Percentiles rank a stretch among this genome's conserved stretches.
Conservation (phyloP, 164 flowering plant genomes). For the Vitis labrusca region DNA sequence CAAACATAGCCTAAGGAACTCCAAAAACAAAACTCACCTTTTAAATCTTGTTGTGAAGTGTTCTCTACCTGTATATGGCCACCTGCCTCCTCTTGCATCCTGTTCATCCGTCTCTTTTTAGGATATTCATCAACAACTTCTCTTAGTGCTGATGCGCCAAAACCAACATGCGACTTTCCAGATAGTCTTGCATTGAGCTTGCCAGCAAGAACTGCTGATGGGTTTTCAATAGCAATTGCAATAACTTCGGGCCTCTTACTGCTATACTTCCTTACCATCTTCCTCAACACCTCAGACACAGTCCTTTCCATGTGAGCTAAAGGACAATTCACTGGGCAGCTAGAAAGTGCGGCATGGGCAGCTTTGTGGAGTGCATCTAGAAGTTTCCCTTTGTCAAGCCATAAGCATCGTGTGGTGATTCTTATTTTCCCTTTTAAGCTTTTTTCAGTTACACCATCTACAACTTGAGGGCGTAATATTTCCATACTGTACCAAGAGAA, state of each 20-base stretch:
- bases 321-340: conserved; percentile 88
- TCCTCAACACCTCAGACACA: conserved; percentile 84
- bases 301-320: conserved; percentile 87
- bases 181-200: conserved; percentile 67
- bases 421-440: conserved; percentile 82
- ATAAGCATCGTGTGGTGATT: conserved; percentile 94
- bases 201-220: conserved; percentile 67
- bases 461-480: conserved; percentile 71
- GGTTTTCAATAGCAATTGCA: conserved; percentile 80
- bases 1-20: too few relatives aligned
- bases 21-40: conserved; percentile 34
- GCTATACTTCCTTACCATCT: conserved; percentile 92
- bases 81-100: conserved; percentile 32
- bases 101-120: conserved; percentile 24
- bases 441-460: conserved; percentile 37
- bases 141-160: conserved; percentile 37
- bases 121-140: conserved; percentile 40
- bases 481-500: conserved; percentile 73
- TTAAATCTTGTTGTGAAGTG: conserved; percentile 21
- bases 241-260: conserved; percentile 95
- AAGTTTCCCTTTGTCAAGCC: conserved; percentile 98
- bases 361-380: conserved; percentile 91
- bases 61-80: conserved; percentile 11
- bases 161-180: conserved; percentile 54
- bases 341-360: conserved; percentile 90